phyloP scores from a whole-genome alignment of 2,329 filamentous ascomycete genomes.

The Aspergillus carbonarius region DNA sequence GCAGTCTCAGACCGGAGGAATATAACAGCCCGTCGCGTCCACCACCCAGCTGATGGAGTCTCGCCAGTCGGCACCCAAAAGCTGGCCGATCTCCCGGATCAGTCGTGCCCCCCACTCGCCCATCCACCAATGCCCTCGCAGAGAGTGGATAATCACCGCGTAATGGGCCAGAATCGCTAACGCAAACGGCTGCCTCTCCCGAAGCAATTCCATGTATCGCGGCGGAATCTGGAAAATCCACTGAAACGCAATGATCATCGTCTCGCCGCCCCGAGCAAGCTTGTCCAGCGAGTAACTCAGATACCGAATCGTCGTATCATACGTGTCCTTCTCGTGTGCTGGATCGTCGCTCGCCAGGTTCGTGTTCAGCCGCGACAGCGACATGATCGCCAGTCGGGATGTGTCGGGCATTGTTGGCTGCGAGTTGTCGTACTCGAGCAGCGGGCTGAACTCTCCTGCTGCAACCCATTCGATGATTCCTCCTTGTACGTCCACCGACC shows the following conservation, averaged over 20 bases:
- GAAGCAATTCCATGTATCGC: conserved; percentile 54
- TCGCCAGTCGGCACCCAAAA: conserved; percentile 28
- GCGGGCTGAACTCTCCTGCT: conserved; percentile 25
- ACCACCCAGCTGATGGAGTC: conserved; percentile 34
- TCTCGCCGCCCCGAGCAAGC: conserved; percentile 32
- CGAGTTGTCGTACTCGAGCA: conserved; percentile 25
- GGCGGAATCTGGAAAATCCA: conserved; percentile 62
- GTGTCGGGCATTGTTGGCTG: conserved; percentile 37
- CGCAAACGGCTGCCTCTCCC: conserved; percentile 40
- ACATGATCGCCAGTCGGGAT: conserved; percentile 30
- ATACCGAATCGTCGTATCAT: conserved; percentile 28
- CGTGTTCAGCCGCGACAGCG: conserved; percentile 27
- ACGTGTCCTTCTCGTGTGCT: conserved; percentile 28
- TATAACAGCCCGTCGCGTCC: conserved; percentile 34
- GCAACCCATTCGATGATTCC: conserved; percentile 25
- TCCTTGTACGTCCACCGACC: conserved; percentile 29
- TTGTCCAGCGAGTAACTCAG: conserved; percentile 28
- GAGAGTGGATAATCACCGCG: conserved; percentile 54
- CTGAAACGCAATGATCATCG: conserved; percentile 47
- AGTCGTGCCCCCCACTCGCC: conserved; percentile 65
- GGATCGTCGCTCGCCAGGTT: conserved; percentile 21
- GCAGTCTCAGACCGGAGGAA: conserved; percentile 17
- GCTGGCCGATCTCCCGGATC: conserved; percentile 57
- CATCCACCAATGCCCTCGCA: conserved; percentile 68
- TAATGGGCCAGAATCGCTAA: conserved; percentile 47